Evolutionary conservation across 2,329 filamentous ascomycete genomes (phyloP).

Genomic region (Periconia digitata): DNA sequence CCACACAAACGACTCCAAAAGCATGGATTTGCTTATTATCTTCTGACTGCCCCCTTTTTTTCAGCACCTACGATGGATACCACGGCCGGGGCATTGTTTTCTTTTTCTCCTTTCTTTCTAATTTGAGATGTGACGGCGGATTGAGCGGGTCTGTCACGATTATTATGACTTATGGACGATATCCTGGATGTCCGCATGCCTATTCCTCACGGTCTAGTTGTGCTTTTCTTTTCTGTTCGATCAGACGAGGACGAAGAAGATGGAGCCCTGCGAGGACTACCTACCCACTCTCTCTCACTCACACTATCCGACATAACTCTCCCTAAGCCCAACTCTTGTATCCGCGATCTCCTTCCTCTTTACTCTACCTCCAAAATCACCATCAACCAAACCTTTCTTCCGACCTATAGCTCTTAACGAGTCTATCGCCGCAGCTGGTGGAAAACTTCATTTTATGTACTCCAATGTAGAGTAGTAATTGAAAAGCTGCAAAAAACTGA

Average conservation of each 20-base stretch:
- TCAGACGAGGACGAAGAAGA: conserved; percentile 6
- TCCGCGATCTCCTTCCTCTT: conserved; percentile 1
- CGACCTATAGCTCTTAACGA: background rate
- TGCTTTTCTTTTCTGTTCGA: conserved; percentile 30
- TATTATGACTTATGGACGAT: conserved; percentile 47
- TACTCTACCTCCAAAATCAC: background rate
- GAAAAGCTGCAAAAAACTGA: background rate
- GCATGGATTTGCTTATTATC: conserved; percentile 34
- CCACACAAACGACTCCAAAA: conserved; percentile 26
- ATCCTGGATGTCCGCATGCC: conserved; percentile 27
- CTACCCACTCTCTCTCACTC: conserved; percentile 1
- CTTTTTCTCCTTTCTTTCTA: conserved; percentile 33
- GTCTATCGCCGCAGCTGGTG: conserved; percentile 18
- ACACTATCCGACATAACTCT: conserved; percentile 4
- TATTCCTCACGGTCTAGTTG: conserved; percentile 24
- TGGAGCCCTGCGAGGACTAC: conserved; percentile 1
- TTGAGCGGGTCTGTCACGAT: conserved; percentile 46
- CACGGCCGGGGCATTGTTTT: conserved; percentile 34
- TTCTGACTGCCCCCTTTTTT: conserved; percentile 22
- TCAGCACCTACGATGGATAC: conserved; percentile 32
- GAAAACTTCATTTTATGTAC: conserved; percentile 11
- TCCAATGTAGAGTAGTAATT: conserved; percentile 21
- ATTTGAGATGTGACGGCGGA: conserved; percentile 33
- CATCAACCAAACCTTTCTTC: conserved; percentile 2
- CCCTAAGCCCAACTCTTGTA: conserved; percentile 5